These are phyloP conservation scores for Kingdonia uniflora DNA, from an alignment of 164 flowering plant genomes.

Conservation along the genomic window DNA sequence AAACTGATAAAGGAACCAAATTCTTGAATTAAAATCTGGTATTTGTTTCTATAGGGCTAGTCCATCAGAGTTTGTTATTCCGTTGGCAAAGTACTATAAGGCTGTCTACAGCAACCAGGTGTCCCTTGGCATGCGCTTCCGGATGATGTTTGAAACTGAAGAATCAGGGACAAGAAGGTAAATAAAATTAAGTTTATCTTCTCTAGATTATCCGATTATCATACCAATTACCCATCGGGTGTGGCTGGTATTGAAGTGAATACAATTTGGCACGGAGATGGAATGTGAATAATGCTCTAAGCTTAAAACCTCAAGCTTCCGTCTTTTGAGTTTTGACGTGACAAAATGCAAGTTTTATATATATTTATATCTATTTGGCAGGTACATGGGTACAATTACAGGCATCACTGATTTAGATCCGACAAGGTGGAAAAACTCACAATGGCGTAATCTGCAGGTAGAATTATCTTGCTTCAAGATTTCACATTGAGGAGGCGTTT, in stretches of 20 bases:
- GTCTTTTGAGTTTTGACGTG: no score
- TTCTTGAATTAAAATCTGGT: no score
- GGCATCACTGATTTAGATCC: slow-evolving; percentile 92
- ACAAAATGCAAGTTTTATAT: no score
- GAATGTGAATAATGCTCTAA: no score
- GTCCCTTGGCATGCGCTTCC: slow-evolving; percentile 94
- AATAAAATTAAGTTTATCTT: not conserved
- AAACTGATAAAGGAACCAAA: no score
- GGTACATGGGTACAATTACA: slow-evolving; percentile 97
- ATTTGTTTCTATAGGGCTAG: slow-evolving; percentile 56
- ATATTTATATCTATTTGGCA: slow-evolving; percentile 18
- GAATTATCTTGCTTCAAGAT: slow-evolving; percentile 1
- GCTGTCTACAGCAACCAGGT: slow-evolving; percentile 70
- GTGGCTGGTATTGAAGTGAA: no score
- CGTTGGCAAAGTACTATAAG: slow-evolving; percentile 92
- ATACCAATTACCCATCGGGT: not conserved
- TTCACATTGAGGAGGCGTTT: not conserved
- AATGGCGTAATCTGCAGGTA: slow-evolving; percentile 98
- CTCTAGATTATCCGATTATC: not conserved
- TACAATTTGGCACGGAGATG: no score
- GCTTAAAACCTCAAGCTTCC: no score
- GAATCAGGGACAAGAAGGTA: slow-evolving; percentile 96
- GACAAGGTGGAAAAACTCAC: slow-evolving; percentile 93
- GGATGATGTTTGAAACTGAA: slow-evolving; percentile 99
- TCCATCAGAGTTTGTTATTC: slow-evolving; percentile 97